phyloP scores from a whole-genome alignment of 768 basidiomycete species.

The Amanita thiersii region DNA sequence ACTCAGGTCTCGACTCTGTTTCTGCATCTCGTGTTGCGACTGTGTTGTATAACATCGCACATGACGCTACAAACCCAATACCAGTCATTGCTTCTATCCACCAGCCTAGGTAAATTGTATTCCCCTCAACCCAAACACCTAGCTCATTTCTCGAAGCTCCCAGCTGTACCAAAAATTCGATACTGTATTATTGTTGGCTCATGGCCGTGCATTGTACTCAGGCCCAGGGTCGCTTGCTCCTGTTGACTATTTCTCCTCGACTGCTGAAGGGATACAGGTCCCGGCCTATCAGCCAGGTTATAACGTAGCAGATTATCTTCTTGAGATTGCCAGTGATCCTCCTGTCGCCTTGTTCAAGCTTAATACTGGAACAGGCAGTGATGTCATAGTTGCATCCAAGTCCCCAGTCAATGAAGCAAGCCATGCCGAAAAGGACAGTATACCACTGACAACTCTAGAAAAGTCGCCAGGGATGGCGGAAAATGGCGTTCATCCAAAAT shows the following conservation, averaged over 20 bases:
- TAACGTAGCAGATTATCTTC: conserved; percentile 87
- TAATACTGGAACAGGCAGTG: conserved; percentile 1
- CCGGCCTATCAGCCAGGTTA: conserved; percentile 67
- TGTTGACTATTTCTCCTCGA: conserved; percentile 51
- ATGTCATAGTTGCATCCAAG: conserved; percentile 3
- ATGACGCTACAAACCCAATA: conserved; percentile 58
- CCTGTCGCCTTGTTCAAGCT: conserved; percentile 38
- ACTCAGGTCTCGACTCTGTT: conserved; percentile 73
- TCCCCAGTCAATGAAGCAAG: neutral
- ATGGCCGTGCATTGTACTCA: conserved; percentile 71
- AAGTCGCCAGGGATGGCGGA: too few relatives aligned
- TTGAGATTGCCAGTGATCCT: conserved; percentile 77
- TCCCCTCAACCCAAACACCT: neutral
- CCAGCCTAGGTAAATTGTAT: conserved; percentile 59
- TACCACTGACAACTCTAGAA: neutral
- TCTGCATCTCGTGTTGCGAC: conserved; percentile 76
- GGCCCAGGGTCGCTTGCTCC: conserved; percentile 72
- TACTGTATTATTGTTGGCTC: conserved; percentile 67
- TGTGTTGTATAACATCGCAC: conserved; percentile 69
- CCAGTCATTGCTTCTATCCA: conserved; percentile 85
- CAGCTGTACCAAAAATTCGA: conserved; percentile 84
- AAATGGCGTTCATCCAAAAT: neutral
- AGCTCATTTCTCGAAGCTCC: conserved; percentile 35
- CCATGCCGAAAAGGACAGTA: conserved; percentile 10
- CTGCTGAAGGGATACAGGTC: conserved; percentile 24